These are phyloP conservation scores for Metarhizium brunneum DNA, from an alignment of 2,329 filamentous ascomycete species.

Conservation along the genomic window DNA sequence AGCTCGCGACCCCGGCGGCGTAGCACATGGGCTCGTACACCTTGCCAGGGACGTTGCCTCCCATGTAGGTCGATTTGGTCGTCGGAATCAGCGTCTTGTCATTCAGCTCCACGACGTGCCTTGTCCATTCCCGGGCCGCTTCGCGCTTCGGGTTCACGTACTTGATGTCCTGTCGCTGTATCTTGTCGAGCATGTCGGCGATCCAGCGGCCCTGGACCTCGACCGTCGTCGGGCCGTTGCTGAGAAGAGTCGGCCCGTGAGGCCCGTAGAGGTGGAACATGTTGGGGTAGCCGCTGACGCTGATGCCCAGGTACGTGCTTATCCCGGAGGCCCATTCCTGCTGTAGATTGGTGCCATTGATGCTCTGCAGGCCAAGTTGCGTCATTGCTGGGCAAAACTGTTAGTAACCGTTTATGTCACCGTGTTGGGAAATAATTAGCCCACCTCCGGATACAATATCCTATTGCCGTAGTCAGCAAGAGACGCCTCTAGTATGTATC, in stretches of 20 bases:
- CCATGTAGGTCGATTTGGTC: conserved; percentile 44
- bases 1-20: conserved; percentile 28
- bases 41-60: conserved; percentile 45
- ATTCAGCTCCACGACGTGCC: conserved; percentile 35
- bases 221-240: conserved; percentile 45
- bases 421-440: not conserved
- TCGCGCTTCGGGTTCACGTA: conserved; percentile 40
- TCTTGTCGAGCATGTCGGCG: conserved; percentile 37
- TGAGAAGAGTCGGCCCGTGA: conserved; percentile 46
- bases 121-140: conserved; percentile 38
- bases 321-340: conserved; percentile 33
- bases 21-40: conserved; percentile 41
- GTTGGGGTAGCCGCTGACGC: conserved; percentile 35
- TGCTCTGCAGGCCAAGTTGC: conserved; percentile 33
- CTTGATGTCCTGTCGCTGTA: conserved; percentile 31
- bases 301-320: conserved; percentile 35
- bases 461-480: conserved; percentile 5
- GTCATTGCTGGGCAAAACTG: conserved; percentile 25
- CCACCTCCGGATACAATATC: conserved; percentile 26
- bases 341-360: conserved; percentile 25
- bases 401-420: not conserved
- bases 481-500: no score
- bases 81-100: conserved; percentile 38
- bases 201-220: conserved; percentile 51
- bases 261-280: conserved; percentile 46